phyloP scores from a whole-genome alignment of 805 yeast genomes.

The Wickerhamiella azyma region DNA sequence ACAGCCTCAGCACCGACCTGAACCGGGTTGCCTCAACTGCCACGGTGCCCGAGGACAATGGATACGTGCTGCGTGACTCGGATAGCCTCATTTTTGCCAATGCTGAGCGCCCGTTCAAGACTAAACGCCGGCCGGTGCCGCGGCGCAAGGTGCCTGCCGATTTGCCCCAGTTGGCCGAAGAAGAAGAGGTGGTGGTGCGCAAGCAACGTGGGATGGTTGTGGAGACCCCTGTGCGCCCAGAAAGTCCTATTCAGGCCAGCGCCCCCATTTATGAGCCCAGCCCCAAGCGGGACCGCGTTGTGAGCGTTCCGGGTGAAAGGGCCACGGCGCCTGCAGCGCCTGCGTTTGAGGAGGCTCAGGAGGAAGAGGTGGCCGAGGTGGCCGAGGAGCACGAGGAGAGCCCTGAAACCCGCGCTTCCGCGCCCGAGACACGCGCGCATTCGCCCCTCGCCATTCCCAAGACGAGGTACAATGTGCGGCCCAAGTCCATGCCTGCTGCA shows the following conservation, averaged over 20 bases:
- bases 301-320: no score
- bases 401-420: no score
- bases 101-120: slow-evolving; percentile 3
- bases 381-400: no score
- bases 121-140: slow-evolving; percentile 2
- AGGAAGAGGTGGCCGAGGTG: neutral
- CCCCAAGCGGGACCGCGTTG: neutral
- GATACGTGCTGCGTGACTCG: slow-evolving; percentile 9
- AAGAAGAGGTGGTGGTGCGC: neutral
- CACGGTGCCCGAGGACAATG: neutral
- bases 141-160: slow-evolving; percentile 2
- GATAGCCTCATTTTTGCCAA: slow-evolving; percentile 7
- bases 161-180: neutral
- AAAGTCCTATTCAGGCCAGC: neutral
- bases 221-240: slow-evolving; percentile 2
- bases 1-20: slow-evolving; percentile 6
- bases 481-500: neutral
- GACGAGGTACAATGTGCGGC: neutral
- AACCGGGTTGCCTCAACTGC: slow-evolving; percentile 6
- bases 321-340: no score
- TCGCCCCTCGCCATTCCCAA: neutral
- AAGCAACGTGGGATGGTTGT: neutral
- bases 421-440: neutral
- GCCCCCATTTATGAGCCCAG: slow-evolving; percentile 2
- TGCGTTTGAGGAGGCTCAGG: no score